Base-by-base conservation (phyloP, 1,139 yeast species). In the Martiniozyma asiatica region DNA sequence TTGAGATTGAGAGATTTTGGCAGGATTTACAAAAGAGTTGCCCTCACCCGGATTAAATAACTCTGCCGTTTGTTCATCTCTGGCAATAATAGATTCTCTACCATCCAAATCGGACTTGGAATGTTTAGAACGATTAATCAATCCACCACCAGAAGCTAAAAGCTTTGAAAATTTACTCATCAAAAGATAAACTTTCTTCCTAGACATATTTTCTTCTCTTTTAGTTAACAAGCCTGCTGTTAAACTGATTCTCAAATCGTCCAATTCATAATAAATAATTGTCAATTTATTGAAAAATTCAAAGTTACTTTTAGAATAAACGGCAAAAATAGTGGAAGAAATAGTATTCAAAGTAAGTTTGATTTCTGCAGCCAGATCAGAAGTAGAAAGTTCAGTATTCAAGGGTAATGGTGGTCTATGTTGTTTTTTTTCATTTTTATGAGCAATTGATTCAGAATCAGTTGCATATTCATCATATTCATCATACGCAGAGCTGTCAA, bases 291-390 rank as follows among this genome's bases (percentile, higher is more conserved):
- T 61, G 53, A 68, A 75, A 30, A 76, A 61, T 24, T 67, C 58
- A 38, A 73, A 75, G 45, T 77, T 82, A 27, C 81, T 80, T 42
- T 71, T 68, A 0, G 87, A 69, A 52, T 78, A 78, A 45, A 77
- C 62, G 1, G 82, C 73, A 55, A 68, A 78, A 30, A 77, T 66
- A 45, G 77, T 81, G 5, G 78, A 63, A 10, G 72, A 63, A 33
- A 79, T 55, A 31, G 73, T 63, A 18, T 67, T 63, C 42, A 77
- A 53, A 2, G 77, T 65, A 18, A 74, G 65, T 20, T 61, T 63
- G 35, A 76, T 63, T 48, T 78, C 89, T 29, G 65, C 68, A 8
- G 65, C 48, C 34, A 77, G 51, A 21, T 61, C 58, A 14, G 59
- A 59, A n/a, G 59, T 51, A 26, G 61, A 60, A 30, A 58, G 52